Conservation (phyloP, 2,329 filamentous ascomycete genomes). For the Ilyonectria mors-panacis region DNA sequence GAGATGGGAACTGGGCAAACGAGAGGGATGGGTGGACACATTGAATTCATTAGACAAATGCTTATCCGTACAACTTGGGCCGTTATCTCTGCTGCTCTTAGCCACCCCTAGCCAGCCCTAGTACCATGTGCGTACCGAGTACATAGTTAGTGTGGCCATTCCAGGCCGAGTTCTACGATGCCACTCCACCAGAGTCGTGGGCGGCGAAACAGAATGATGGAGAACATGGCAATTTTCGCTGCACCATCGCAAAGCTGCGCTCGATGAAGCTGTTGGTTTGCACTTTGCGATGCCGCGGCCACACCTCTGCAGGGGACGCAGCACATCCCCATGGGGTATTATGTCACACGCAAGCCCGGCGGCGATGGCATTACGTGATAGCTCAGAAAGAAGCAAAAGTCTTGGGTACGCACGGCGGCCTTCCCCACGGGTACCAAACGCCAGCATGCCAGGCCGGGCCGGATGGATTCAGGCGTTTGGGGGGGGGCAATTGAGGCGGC, state of each 20-base stretch:
- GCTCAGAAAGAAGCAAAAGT: conserved; percentile 17
- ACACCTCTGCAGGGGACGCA: neutral
- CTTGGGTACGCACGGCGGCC: conserved; percentile 12
- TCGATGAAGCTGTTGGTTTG: neutral
- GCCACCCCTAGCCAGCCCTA: conserved; percentile 7
- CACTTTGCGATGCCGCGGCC: neutral
- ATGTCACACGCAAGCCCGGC: conserved; percentile 2
- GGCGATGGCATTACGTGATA: conserved; percentile 33
- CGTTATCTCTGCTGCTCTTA: conserved; percentile 24
- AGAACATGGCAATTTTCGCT: too few relatives aligned
- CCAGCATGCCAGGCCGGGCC: neutral
- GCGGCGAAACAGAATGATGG: too few relatives aligned
- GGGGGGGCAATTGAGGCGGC: too few relatives aligned
- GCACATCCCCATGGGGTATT: conserved; percentile 29
- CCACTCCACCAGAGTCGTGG: too few relatives aligned
- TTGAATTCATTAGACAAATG: conserved; percentile 18
- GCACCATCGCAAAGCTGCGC: neutral
- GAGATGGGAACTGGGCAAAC: neutral
- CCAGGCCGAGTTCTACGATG: neutral
- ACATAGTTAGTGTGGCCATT: neutral
- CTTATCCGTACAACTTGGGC: conserved; percentile 22
- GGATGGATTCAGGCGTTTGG: neutral
- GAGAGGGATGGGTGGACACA: conserved; percentile 16
- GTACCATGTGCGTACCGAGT: conserved; percentile 14
- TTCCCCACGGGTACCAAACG: conserved; percentile 30